A percentile compares a stretch with the other conserved stretches of the same genome.
Conservation (phyloP, 306 rosid species). For the Gastrolobium villosum region DNA sequence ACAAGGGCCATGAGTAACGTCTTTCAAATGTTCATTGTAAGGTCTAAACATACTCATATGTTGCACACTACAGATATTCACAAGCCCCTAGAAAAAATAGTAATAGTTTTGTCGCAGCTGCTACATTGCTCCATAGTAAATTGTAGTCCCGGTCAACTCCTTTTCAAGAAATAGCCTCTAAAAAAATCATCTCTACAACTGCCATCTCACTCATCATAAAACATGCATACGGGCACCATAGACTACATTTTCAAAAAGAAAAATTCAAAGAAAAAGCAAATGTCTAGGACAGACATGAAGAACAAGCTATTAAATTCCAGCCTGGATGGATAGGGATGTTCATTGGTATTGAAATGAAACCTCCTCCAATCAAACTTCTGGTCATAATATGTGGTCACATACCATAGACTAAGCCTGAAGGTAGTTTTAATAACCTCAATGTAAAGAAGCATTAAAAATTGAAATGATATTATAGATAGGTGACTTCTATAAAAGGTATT, state of each 20-base stretch:
- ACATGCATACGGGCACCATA: background rate
- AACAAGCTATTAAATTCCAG: slow-evolving; percentile 23
- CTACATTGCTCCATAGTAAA: slow-evolving; percentile 21
- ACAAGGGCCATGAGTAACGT: background rate
- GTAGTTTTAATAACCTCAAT: slow-evolving; percentile 8
- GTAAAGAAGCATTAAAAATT: slow-evolving; percentile 32
- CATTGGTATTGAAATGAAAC: background rate
- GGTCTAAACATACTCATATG: background rate
- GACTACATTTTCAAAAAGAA: background rate
- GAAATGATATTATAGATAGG: slow-evolving; percentile 2
- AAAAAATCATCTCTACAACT: background rate
- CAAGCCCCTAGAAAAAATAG: background rate
- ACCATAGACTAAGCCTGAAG: background rate
- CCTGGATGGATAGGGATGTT: background rate
- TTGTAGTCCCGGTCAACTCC: background rate
- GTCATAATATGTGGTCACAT: slow-evolving; percentile 4
- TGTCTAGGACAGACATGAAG: background rate
- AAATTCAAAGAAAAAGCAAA: slow-evolving; percentile 1
- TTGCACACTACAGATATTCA: background rate
- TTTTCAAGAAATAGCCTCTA: slow-evolving; percentile 5
- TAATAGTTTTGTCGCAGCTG: background rate
- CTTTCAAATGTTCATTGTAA: background rate
- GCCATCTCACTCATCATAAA: background rate
- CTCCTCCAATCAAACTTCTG: slow-evolving; percentile 19
- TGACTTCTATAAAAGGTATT: background rate